Evolutionary conservation across 495 filamentous ascomycete genomes (phyloP).

Genomic region (Podospora pseudoanserina): DNA sequence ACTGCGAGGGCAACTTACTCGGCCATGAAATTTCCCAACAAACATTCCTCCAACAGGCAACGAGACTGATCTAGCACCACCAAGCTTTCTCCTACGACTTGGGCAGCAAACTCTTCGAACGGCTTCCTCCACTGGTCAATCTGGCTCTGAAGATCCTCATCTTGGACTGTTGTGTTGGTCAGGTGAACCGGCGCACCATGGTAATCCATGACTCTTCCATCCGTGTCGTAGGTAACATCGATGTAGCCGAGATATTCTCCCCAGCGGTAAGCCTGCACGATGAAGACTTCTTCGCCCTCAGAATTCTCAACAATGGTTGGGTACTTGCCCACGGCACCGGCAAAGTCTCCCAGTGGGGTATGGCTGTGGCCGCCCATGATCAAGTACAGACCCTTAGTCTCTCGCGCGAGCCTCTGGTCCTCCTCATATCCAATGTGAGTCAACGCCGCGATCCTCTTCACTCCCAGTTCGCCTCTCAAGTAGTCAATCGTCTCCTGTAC

Average conservation of each 20-base stretch:
- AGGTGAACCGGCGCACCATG: constrained; percentile 55
- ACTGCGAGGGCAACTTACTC: constrained; percentile 31
- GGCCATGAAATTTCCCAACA: constrained; percentile 49
- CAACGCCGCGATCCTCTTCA: constrained; percentile 53
- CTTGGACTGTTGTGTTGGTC: constrained; percentile 51
- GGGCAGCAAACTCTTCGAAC: constrained; percentile 48
- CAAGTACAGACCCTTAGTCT: constrained; percentile 50
- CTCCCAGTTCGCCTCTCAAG: constrained; percentile 45
- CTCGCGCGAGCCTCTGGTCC: constrained; percentile 50
- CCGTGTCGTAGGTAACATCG: constrained; percentile 50
- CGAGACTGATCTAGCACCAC: constrained; percentile 48
- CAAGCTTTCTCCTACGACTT: constrained; percentile 45
- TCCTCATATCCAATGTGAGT: constrained; percentile 59
- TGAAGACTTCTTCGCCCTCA: constrained; percentile 58
- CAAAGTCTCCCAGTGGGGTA: constrained; percentile 52
- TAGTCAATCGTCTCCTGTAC: constrained; percentile 53
- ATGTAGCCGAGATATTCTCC: constrained; percentile 60
- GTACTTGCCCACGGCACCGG: constrained; percentile 49
- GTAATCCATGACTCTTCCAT: constrained; percentile 53
- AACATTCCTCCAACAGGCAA: constrained; percentile 51
- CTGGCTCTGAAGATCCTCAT: constrained; percentile 47
- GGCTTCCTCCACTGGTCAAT: constrained; percentile 50
- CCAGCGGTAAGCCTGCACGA: constrained; percentile 58
- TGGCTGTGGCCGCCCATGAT: constrained; percentile 60
- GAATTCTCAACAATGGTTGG: constrained; percentile 54